Base-by-base conservation (phyloP, 2,329 filamentous ascomycete genomes). In the Alternaria brassicicola region DNA sequence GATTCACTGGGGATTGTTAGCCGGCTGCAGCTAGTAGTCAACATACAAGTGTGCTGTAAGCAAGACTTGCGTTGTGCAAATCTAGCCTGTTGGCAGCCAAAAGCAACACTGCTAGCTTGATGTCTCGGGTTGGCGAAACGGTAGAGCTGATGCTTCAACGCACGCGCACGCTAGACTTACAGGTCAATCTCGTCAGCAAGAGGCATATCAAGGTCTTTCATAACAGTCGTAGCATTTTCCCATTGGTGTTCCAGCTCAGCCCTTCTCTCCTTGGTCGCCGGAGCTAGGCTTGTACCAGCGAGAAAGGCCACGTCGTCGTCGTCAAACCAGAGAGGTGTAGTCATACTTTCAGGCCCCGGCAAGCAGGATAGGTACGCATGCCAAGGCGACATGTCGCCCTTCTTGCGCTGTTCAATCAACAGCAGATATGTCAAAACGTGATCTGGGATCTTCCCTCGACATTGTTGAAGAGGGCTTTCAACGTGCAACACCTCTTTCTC, bases 1-100 rank as follows among this genome's bases (percentile, higher is more conserved):
- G 80, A 75, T 38, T 80, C 71, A 78, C 82, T 84, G 69, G 17
- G 38, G 41, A 4, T 23, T 9, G 61, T 72, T 55, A 73, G 71
- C 59, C 30, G 45, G 42, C 17, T 30, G 52, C 31, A 26, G 25
- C 36, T 13, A 23, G 31, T 17, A 47, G 46, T 52, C 51, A n/a
- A 47, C 28, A 38, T 46, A 19, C 41, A n/a, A 25, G 19, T 45
- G 21, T 45, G 36, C 41, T 41, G 23, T 52, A 15, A 52, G 57
- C 55, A 12, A 41, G 39, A 33, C 50, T 19, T 38, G 45, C 42
- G 15, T 17, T 28, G 49, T 38, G 25, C 21, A 23, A 23, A 35
- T 35, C n/a, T 43, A 50, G 38, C 13, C n/a, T 31, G 9, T 36
- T 52, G 46, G 43, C 17, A 25, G 13, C 15, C 31, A 51, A 38